Conservation (phyloP, 306 rosid genomes). For the Notholithocarpus densiflorus region DNA sequence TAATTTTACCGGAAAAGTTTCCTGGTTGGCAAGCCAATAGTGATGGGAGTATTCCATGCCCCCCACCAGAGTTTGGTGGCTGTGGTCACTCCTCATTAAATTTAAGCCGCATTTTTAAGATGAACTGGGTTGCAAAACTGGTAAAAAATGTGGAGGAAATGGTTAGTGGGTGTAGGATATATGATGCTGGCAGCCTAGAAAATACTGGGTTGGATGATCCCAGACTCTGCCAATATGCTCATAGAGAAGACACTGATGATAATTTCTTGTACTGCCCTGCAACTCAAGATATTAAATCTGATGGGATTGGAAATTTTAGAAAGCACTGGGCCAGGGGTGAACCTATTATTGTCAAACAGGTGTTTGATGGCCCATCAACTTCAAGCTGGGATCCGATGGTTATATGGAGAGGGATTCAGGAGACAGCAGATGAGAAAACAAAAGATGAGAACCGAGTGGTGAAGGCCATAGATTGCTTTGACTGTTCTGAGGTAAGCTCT, state of each 20-base stretch:
- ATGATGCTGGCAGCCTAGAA: constrained; percentile 30
- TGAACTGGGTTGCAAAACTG: constrained; percentile 99
- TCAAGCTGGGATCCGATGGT: constrained; percentile 87
- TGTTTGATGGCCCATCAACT: constrained; percentile 71
- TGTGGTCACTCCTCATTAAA: constrained; percentile 66
- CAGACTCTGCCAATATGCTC: constrained; percentile 51
- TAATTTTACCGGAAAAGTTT: constrained; percentile 48
- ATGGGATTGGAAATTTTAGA: constrained; percentile 75
- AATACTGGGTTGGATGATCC: constrained; percentile 39
- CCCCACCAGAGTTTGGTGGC: constrained; percentile 90
- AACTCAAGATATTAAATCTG: constrained; percentile 62
- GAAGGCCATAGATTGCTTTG: constrained; percentile 77
- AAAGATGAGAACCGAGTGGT: constrained; percentile 66
- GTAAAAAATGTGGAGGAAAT: constrained; percentile 96
- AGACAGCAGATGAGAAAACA: constrained; percentile 69
- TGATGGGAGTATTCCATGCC: constrained; percentile 80
- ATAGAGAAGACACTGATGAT: constrained; percentile 56
- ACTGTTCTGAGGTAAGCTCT: constrained; percentile 76
- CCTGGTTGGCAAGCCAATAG: constrained; percentile 74
- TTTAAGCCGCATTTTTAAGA: constrained; percentile 90
- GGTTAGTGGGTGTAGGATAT: constrained; percentile 82
- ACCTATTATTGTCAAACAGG: constrained; percentile 74
- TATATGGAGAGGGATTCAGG: constrained; percentile 79
- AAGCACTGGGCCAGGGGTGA: constrained; percentile 81
- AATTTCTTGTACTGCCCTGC: constrained; percentile 69